Evolutionary conservation across 208 protist genomes (phyloP).

Genomic region (Wallacemonas collosoma): DNA sequence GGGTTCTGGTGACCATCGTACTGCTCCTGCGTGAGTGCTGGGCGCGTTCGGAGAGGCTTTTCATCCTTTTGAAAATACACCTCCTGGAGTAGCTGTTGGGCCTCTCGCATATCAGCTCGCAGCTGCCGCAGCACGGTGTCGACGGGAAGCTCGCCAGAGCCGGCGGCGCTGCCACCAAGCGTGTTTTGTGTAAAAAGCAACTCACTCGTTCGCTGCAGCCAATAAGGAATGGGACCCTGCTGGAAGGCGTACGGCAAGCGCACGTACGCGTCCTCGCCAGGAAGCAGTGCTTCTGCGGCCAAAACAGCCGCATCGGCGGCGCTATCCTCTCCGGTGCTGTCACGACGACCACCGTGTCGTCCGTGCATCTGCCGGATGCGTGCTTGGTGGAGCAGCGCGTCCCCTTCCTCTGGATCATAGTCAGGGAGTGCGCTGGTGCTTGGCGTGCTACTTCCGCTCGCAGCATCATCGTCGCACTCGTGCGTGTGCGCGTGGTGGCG

Average conservation of each 20-base stretch:
- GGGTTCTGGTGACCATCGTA: slow-evolving; percentile 7
- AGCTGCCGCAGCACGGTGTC: slow-evolving; percentile 36
- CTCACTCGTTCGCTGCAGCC: slow-evolving; percentile 49
- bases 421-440: neutral
- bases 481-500: neutral
- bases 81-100: slow-evolving; percentile 27
- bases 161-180: slow-evolving; percentile 8
- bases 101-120: slow-evolving; percentile 29
- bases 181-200: slow-evolving; percentile 51
- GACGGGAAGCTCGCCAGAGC: slow-evolving; percentile 24
- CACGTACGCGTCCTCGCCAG: slow-evolving; percentile 14
- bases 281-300: neutral
- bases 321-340: neutral
- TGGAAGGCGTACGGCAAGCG: slow-evolving; percentile 27
- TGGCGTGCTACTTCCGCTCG: neutral
- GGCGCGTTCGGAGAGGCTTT: neutral
- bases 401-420: slow-evolving; percentile 32
- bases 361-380: slow-evolving; percentile 1
- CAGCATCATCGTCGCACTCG: neutral
- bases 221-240: slow-evolving; percentile 35
- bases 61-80: slow-evolving; percentile 25
- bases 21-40: slow-evolving; percentile 13
- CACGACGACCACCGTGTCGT: neutral
- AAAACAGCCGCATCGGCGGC: neutral
- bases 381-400: slow-evolving; percentile 19